A percentile compares a stretch with the other conserved stretches of the same genome.
phyloP scores from a whole-genome alignment of 2,329 filamentous ascomycete genomes.

The Fusarium mangiferae region DNA sequence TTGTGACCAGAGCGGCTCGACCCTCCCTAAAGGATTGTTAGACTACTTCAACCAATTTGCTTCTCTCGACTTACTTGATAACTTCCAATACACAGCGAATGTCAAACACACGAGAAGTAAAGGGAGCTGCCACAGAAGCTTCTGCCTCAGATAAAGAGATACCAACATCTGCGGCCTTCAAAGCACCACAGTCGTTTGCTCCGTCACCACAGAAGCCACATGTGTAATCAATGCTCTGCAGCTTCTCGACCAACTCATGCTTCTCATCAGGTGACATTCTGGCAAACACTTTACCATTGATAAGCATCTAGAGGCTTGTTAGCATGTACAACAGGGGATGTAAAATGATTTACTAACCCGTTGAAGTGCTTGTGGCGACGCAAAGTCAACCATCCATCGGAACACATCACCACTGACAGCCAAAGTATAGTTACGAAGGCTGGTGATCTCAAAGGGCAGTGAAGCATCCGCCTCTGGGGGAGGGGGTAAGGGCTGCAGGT shows the following conservation, averaged over 20 bases:
- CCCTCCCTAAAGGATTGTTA: constrained; percentile 73
- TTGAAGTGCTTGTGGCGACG: constrained; percentile 80
- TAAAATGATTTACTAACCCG: constrained; percentile 57
- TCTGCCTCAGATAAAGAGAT: constrained; percentile 98
- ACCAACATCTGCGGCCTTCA: constrained; percentile 97
- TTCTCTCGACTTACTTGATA: constrained; percentile 69
- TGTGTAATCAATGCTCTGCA: constrained; percentile 95
- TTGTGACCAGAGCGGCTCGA: constrained; percentile 93
- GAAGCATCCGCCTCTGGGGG: constrained; percentile 81
- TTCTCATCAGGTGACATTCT: constrained; percentile 99
- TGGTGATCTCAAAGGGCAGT: constrained; percentile 84
- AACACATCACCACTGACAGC: constrained; percentile 95
- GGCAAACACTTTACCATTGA: constrained; percentile 91
- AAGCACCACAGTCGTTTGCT: constrained; percentile 94
- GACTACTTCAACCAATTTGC: background rate
- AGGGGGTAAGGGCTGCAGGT: constrained; percentile 71
- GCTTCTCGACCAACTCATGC: constrained; percentile 95
- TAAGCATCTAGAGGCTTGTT: constrained; percentile 74
- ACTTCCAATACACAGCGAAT: constrained; percentile 95
- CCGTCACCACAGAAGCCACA: constrained; percentile 97
- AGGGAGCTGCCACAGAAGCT: constrained; percentile 97
- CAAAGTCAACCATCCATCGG: constrained; percentile 95
- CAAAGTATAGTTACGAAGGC: constrained; percentile 85
- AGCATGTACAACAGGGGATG: background rate
- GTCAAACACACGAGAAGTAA: constrained; percentile 94